Percentiles rank a stretch among this genome's conserved stretches.
Evolutionary conservation across 2,329 filamentous ascomycete species (phyloP).

Genomic region (Diaporthe helianthi): DNA sequence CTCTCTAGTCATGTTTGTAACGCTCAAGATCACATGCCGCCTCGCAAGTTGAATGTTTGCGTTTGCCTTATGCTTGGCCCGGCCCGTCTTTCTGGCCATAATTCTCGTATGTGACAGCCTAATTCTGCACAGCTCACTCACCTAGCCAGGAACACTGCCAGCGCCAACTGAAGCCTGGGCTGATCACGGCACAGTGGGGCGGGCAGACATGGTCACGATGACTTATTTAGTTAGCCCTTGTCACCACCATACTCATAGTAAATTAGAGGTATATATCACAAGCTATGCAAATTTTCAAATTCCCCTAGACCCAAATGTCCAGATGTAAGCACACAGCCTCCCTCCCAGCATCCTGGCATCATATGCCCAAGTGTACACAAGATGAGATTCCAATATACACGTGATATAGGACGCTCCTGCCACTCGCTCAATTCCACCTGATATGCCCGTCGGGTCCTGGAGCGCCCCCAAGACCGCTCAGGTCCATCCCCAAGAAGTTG

Average conservation of each 20-base stretch:
- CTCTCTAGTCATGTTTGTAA: neutral
- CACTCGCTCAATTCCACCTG: slow-evolving; percentile 31
- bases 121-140: neutral
- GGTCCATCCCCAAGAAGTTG: slow-evolving; percentile 59
- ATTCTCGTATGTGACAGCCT: neutral
- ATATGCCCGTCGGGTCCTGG: slow-evolving; percentile 33
- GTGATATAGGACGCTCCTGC: neutral
- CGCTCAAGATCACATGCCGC: neutral
- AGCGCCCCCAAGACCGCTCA: slow-evolving; percentile 39
- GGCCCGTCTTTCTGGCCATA: neutral
- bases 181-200: too few species aligned
- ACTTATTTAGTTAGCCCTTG: neutral
- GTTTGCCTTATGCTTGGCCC: neutral
- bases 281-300: neutral
- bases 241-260: neutral
- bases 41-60: too few species aligned
- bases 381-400: slow-evolving; percentile 6
- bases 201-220: too few species aligned
- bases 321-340: neutral
- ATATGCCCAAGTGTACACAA: neutral
- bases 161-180: neutral
- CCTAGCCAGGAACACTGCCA: neutral
- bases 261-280: neutral
- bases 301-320: neutral
- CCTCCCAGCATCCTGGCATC: neutral